Base-by-base conservation (phyloP, 371 early-diverging fungal species). In the Dinochytrium kinnereticum region DNA sequence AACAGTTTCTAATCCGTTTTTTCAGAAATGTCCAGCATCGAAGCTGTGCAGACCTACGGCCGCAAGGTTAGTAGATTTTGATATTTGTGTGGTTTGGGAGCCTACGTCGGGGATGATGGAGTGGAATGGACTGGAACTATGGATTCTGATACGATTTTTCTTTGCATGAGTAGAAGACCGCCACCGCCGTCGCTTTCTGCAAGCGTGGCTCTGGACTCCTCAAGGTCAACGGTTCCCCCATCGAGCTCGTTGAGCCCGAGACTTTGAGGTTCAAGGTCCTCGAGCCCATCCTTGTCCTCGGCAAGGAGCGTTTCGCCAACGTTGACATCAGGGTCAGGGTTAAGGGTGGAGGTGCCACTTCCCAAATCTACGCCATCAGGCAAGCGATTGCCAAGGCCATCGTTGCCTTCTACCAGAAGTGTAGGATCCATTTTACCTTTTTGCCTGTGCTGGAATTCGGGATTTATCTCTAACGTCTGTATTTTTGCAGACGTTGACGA, bases 371-470 rank as follows among this genome's bases (percentile, higher is more conserved):
- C 84, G 91, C 99, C 80, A 96, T 98, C 90, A 97, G 99, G 84
- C 99, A 99, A 90, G 99, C 99, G 67, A 92, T 99, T 85, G 97
- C 99, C 81, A 99, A 99, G 92, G 93, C 96, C 70, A 91, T 99
- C 81, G 96, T 99, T 75, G 99, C 99, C 69, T 99, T 92, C 91
- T 97, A 98, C 93, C 99, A 99, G 84, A 99, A 98, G 91, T 96
- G 87, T 87, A 77, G 51, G 80, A n/a, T n/a, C n/a, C 80, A 55
- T 33, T 66, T 57, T 39, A 59, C n/a, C n/a, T n/a, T n/a, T n/a
- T n/a, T n/a, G 24, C 39, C 31, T 28, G 24, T 28, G 1, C n/a
- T 31, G 15, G 51, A 68, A n/a, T 28, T 21, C 13, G 34, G 51
- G 2, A 21, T 59, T 51, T 24, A n/a, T n/a, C n/a, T n/a, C n/a